Conservation (phyloP, 345 rosid species). For the Ailanthus altissimus region DNA sequence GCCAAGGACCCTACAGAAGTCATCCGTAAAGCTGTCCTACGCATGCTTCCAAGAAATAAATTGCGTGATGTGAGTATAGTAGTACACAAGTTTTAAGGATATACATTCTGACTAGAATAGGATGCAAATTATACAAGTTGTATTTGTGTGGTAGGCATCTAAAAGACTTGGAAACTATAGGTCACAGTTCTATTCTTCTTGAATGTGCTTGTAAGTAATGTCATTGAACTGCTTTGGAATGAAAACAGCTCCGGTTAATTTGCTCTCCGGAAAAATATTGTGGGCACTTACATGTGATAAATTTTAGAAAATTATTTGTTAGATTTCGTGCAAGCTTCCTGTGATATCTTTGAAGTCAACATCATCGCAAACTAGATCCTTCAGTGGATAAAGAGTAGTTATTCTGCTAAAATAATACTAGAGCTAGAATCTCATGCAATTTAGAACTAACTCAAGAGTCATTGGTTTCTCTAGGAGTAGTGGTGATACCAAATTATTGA, state of each 20-base stretch:
- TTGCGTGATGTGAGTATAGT: constrained; percentile 80
- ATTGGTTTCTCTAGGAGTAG: constrained; percentile 7
- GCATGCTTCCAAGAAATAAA: constrained; percentile 98
- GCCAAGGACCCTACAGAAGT: constrained; percentile 97
- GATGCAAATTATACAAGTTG: not conserved
- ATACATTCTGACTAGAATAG: not conserved
- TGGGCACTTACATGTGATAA: not conserved
- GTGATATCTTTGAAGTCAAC: not conserved
- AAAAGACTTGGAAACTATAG: not conserved
- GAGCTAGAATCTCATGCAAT: not conserved
- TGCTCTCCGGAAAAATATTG: not conserved
- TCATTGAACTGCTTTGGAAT: not conserved
- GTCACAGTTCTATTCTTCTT: not conserved
- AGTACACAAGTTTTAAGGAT: not conserved
- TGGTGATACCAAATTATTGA: not conserved
- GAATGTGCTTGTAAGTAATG: not conserved
- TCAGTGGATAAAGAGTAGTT: not conserved
- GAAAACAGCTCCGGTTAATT: not conserved
- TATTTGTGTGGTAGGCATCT: not conserved
- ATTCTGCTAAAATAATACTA: not conserved
- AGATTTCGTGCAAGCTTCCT: not conserved
- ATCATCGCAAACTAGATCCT: no score
- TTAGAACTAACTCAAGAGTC: not conserved
- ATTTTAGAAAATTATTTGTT: not conserved
- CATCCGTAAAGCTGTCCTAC: constrained; percentile 92